Base-by-base conservation (phyloP, 2,329 filamentous ascomycete genomes). In the Botrytis aclada region DNA sequence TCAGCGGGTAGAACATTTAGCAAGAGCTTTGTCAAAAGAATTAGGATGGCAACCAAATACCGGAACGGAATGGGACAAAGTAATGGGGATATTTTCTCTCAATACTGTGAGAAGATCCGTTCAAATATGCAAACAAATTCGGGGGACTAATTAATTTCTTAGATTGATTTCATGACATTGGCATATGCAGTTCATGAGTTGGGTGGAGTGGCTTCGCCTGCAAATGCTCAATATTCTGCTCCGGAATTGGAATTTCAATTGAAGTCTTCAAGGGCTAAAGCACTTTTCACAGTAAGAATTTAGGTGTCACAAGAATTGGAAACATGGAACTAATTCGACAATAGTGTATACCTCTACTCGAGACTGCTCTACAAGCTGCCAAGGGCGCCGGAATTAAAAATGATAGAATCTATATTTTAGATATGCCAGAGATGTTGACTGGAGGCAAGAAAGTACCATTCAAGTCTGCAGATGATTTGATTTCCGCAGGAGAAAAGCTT, bases 181-280 rank as follows among this genome's bases (percentile, higher is more conserved):
- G 88, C 88, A 56, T 93, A 92, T 86, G 91, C 93, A 4, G 86
- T 92, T 25, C 93, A 95, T 80, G 87, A 91, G 72, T 83, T 95
- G 22, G 89, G 89, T n/a, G 94, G 93, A 54, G 84, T 93, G 72
- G 85, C 92, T 22, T 93, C 91, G 32, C 94, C 95, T 0, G 94
- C 93, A 4, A 98, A 97, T 80, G 94, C 94, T 37, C 89, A 90
- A 9, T 97, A 97, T 82, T 97, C 92, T 0, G 88, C 88, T 34
- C 88, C 93, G 10, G 95, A 98, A 82, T 86, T 98, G 37, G 89
- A 91, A 14, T 94, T 92, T 79, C 95, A 98, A 83, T 86, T 98
- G 73, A 89, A 89, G 78, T 92, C 96, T 81, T 91, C 91, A 0
- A 87, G 88, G 0, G 92, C 93, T 45, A 93, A 89, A 79, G 92